Base-by-base conservation (phyloP, 2,329 filamentous ascomycete genomes). In the Fusarium caatingaense region DNA sequence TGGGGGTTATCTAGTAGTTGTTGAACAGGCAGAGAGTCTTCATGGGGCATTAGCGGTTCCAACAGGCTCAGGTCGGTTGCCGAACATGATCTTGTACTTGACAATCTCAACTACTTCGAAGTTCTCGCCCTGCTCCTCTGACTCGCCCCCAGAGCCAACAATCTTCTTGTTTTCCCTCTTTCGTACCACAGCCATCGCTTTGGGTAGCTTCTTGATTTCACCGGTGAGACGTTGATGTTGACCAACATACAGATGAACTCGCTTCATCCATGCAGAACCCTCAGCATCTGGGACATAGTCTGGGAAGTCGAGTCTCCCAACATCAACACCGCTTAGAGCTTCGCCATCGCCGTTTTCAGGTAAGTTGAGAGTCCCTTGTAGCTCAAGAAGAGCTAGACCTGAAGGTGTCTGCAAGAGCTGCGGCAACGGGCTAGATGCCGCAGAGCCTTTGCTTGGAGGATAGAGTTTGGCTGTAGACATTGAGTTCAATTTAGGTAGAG, bases 321-420 rank as follows among this genome's bases (percentile, higher is more conserved):
- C 85, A 21, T 79, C 74, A 5, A 77, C 65, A 20, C 78, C 76
- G 8, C 68, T 64, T 37, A 80, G 66, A 8, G 76, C 50, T 23
- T 77, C 68, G 27, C 78, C 70, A 54, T 82, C 72, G 12, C 73
- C 68, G 25, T 80, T 75, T 4, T 81, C 68, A 10, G 93, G 90
- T 2, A 94, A 84, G 79, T 97, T 95, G 81, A 99, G 91, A 16
- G 89, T 93, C 66, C 94, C 96, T 83, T 99, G 96, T 16, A 99
- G 88, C 82, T 98, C 96, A 60, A 99, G 85, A 47, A 99, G 85
- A 20, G 95, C 95, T 42, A 98, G 88, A 53, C 96, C 96, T 0
- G 92, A 90, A 1, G 96, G 96, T 1, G 95, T 98, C 74, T 94
- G 92, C 18, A 98, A 88, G 67, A 97, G 85, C n/a, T 87, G 80